Evolutionary conservation across 2,329 filamentous ascomycete genomes (phyloP).

Genomic region (Lasiodiplodia sp.): DNA sequence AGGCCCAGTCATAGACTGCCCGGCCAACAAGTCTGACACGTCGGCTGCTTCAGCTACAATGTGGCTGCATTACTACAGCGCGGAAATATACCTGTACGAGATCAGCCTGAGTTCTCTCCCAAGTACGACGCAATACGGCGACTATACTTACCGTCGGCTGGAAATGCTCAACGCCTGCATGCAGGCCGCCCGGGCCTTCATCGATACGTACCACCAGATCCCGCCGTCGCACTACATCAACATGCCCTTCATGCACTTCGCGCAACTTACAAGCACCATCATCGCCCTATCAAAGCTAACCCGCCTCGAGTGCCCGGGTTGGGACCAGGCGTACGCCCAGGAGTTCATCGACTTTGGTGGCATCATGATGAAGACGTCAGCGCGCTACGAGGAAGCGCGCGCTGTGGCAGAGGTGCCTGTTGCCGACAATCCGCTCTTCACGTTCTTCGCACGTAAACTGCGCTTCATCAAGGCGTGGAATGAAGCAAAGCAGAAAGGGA

Average conservation of each 20-base stretch:
- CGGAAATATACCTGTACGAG: constrained; percentile 31
- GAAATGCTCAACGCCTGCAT: constrained; percentile 28
- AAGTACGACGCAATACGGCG: constrained; percentile 20
- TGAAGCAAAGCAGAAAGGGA: constrained; percentile 23
- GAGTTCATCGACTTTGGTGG: constrained; percentile 15
- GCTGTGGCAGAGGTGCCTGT: constrained; percentile 10
- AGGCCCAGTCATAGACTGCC: background rate
- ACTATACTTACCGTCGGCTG: constrained; percentile 28
- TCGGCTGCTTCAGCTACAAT: constrained; percentile 7
- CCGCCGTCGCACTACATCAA: constrained; percentile 5
- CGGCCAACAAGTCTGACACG: background rate
- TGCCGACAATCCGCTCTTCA: constrained; percentile 26
- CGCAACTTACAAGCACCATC: constrained; percentile 28
- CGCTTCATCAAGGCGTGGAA: constrained; percentile 29
- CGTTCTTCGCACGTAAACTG: constrained; percentile 25
- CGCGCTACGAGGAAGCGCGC: constrained; percentile 21
- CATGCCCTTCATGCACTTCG: constrained; percentile 29
- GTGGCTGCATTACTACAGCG: constrained; percentile 28
- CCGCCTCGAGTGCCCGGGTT: constrained; percentile 29
- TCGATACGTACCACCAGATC: background rate
- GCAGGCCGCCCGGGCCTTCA: constrained; percentile 12
- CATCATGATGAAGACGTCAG: constrained; percentile 11
- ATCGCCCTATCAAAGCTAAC: constrained; percentile 33
- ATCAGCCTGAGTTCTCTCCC: constrained; percentile 23
- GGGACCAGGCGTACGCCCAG: constrained; percentile 21